phyloP scores from a whole-genome alignment of 2,329 filamentous ascomycete species.

The Penicillium sp. region DNA sequence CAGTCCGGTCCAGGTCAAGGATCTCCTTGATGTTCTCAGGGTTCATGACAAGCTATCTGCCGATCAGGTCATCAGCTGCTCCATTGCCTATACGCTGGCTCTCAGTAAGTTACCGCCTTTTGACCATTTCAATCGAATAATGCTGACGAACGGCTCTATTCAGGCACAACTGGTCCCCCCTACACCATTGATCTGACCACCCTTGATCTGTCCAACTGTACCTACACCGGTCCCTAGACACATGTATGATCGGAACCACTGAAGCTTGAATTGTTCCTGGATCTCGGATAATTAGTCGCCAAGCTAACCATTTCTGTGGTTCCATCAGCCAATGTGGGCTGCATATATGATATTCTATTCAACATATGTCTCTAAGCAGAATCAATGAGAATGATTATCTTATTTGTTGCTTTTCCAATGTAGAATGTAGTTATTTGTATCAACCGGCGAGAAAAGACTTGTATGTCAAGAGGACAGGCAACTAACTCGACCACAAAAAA shows the following conservation, averaged over 20 bases:
- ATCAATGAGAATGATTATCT: neutral
- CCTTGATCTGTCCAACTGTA: slow-evolving; percentile 14
- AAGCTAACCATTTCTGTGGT: neutral
- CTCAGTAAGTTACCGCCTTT: slow-evolving; percentile 5
- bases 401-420: neutral
- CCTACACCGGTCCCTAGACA: slow-evolving; percentile 3
- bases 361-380: neutral
- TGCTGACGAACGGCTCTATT: neutral
- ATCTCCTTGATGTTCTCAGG: slow-evolving; percentile 2
- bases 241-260: neutral
- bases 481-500: no score
- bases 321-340: neutral
- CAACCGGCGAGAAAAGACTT: no score
- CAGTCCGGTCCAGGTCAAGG: slow-evolving; percentile 7
- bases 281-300: neutral
- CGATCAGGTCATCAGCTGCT: slow-evolving; percentile 14
- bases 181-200: slow-evolving; percentile 11
- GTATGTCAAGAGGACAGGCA: no score
- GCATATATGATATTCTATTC: neutral
- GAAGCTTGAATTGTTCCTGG: neutral
- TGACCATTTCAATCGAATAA: neutral
- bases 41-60: neutral
- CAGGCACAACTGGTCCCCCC: slow-evolving; percentile 9
- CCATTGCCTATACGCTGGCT: slow-evolving; percentile 11
- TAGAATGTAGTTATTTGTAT: neutral